phyloP scores from a whole-genome alignment of 2,329 filamentous ascomycete genomes.

The Conoideocrella luteorostrata region DNA sequence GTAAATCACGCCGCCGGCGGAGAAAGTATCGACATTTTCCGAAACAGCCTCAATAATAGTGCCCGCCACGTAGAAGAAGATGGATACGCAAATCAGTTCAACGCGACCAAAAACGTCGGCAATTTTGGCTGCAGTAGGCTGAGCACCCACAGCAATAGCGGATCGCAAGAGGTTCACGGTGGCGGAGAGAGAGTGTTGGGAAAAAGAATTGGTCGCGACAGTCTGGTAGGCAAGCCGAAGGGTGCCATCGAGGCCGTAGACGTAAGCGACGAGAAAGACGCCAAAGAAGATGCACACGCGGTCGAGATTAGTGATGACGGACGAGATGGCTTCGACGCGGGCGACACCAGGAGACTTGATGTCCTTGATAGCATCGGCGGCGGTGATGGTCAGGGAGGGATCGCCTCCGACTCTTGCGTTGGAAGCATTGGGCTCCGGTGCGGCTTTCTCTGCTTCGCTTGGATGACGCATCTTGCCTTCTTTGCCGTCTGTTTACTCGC shows the following conservation, averaged over 20 bases:
- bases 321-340: constrained; percentile 51
- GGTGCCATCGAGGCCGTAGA: constrained; percentile 54
- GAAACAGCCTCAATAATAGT: constrained; percentile 59
- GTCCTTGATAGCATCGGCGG: constrained; percentile 21
- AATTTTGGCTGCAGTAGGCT: constrained; percentile 57
- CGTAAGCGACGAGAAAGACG: constrained; percentile 58
- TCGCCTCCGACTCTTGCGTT: too few species aligned
- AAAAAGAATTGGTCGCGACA: constrained; percentile 43
- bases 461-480: neutral
- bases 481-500: too few species aligned
- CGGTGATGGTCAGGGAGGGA: too few species aligned
- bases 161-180: constrained; percentile 51
- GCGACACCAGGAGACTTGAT: constrained; percentile 46
- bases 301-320: constrained; percentile 44
- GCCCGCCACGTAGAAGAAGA: constrained; percentile 40
- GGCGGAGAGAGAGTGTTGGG: constrained; percentile 47
- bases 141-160: constrained; percentile 53
- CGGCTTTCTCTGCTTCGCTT: neutral
- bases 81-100: constrained; percentile 50
- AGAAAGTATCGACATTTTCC: constrained; percentile 36
- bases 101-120: constrained; percentile 59
- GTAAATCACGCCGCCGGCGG: constrained; percentile 59
- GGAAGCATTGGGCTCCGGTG: constrained; percentile 7
- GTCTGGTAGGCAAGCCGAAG: constrained; percentile 52
- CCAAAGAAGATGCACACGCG: constrained; percentile 52